Base-by-base conservation (phyloP, 2,329 filamentous ascomycete genomes). In the Penicillium sp. region DNA sequence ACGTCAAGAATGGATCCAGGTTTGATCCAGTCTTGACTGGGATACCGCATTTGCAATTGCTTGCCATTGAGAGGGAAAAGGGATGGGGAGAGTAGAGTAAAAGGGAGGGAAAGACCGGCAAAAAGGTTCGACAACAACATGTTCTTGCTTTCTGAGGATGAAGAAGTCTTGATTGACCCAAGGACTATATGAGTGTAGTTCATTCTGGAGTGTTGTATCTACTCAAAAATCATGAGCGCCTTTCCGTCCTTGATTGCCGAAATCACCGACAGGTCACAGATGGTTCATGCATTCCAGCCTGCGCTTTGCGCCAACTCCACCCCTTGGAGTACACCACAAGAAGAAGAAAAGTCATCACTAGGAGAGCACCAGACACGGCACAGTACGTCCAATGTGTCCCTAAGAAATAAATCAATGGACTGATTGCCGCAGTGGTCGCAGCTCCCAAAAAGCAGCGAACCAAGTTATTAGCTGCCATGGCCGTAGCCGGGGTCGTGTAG, bases 401-500 rank as follows among this genome's bases (percentile, higher is more conserved):
- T 17, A 65, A 47, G 3, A 10, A 38, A 2, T 56, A 14, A n/a
- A 70, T 67, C 35, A 68, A 49, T 1, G 69, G 69, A 43, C 68
- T 63, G 1, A 73, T 60, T 0, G 63, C 47, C 0, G 71, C 73
- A 8, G 69, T 70, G 0, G 68, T 64, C 5, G 62, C 71, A 2
- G 74, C 74, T 0, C 71, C 73, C 7, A 76, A 20, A 53, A 69
- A 68, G 38, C 72, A 75, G 0, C 74, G 67, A 1, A 73, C 68
- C 7, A 76, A 64, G 57, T 75, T 76, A 39, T 69, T 71, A 5
- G 74, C 70, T 14, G 74, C 73, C 65, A 71, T 75, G 0, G 69
- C 74, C 0, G 70, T 70, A 3, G 73, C 73, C 0, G 74, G 69
- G 0, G 64, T 70, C 2, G 59, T 42, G 67, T 69, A 66, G 63